Evolutionary conservation across 768 basidiomycete species (phyloP).

Genomic region (Xerocomellus dryophilus): DNA sequence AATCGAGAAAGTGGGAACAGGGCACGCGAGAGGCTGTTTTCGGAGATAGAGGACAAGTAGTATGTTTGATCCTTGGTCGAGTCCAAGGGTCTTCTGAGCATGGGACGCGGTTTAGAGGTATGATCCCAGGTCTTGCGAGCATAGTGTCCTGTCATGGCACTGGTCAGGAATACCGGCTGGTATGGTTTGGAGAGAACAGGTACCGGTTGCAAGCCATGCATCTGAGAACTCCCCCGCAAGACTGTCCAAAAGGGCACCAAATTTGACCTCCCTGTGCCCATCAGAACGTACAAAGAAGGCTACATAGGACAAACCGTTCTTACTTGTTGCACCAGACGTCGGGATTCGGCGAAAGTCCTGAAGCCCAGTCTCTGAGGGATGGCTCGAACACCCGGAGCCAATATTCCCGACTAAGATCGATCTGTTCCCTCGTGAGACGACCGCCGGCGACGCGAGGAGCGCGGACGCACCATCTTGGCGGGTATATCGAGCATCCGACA

Average conservation of each 20-base stretch:
- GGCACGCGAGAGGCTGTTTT: conserved; percentile 59
- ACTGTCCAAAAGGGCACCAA: conserved; percentile 73
- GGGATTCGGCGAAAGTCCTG: conserved; percentile 84
- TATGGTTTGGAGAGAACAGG: neutral
- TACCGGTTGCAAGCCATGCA: conserved; percentile 83
- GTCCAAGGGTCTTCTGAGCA: conserved; percentile 56
- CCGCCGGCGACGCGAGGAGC: neutral
- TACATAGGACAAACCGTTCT: neutral
- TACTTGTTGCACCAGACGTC: conserved; percentile 91
- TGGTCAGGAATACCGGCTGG: neutral
- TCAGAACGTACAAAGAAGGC: neutral
- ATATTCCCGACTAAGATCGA: conserved; percentile 88
- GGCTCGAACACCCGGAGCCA: conserved; percentile 93
- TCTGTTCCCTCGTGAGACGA: conserved; percentile 37
- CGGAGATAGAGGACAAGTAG: conserved; percentile 78
- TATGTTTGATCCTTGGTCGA: conserved; percentile 85
- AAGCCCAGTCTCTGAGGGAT: conserved; percentile 71
- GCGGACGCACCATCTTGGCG: conserved; percentile 56
- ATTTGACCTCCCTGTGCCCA: conserved; percentile 76
- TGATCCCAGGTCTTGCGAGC: conserved; percentile 61
- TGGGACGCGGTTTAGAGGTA: conserved; percentile 37
- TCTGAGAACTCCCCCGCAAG: conserved; percentile 41
- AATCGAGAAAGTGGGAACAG: conserved; percentile 74
- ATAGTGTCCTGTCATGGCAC: conserved; percentile 66
- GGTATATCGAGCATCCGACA: conserved; percentile 71